Evolutionary conservation across 768 basidiomycete genomes (phyloP).

Genomic region (Podaxis mareebaensis): DNA sequence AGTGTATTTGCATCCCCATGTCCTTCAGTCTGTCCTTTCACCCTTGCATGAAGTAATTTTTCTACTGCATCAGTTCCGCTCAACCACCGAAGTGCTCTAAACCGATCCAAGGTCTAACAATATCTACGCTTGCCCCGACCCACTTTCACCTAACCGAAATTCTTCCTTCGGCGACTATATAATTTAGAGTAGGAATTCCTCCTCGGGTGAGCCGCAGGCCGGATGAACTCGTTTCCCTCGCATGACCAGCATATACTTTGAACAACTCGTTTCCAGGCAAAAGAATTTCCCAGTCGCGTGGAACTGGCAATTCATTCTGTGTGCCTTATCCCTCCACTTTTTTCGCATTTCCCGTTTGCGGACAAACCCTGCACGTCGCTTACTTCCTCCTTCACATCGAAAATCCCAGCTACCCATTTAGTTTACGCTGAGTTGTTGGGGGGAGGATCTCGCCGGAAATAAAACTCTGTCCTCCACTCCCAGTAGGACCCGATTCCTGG

Average conservation of each 20-base stretch:
- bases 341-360: neutral
- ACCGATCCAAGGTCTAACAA: neutral
- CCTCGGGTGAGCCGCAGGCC: neutral
- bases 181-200: neutral
- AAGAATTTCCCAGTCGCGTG: neutral
- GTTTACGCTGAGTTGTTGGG: neutral
- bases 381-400: neutral
- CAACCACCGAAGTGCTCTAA: slow-evolving; percentile 2
- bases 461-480: neutral
- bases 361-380: neutral
- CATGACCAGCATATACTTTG: neutral
- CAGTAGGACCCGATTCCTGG: neutral
- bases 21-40: neutral
- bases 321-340: neutral
- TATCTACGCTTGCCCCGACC: no score
- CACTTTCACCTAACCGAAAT: no score
- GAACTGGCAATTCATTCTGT: no score
- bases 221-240: neutral
- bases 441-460: slow-evolving; percentile 9
- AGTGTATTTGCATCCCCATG: neutral
- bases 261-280: neutral
- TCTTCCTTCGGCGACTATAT: no score
- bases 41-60: slow-evolving; percentile 1
- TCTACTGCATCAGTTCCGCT: neutral
- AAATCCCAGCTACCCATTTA: neutral